A percentile compares a stretch with the other conserved stretches of the same genome.
Evolutionary conservation across 306 rosid genomes (phyloP).

Genomic region (Vachellia pachyceras): DNA sequence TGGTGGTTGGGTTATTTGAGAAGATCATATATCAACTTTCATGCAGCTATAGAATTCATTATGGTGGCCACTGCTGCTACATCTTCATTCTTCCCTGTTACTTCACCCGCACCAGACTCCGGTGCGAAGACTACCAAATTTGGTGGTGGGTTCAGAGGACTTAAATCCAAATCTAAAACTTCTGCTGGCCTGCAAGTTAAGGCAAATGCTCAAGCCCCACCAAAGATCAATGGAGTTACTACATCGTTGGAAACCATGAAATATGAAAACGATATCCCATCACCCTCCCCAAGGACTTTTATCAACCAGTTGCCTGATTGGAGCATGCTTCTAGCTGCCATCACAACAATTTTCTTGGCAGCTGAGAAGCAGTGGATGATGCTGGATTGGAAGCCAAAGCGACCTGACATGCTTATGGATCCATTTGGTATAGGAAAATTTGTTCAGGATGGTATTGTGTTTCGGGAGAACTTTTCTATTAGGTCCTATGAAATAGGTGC

Average conservation of each 20-base stretch:
- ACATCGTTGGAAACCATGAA: slow-evolving; percentile 61
- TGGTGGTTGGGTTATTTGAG: slow-evolving; percentile 15
- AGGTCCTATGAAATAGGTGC: slow-evolving; percentile 99
- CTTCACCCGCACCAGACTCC: slow-evolving; percentile 62
- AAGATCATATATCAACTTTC: slow-evolving; percentile 31
- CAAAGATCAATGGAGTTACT: slow-evolving; percentile 88
- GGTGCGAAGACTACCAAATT: slow-evolving; percentile 54
- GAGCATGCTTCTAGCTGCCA: slow-evolving; percentile 99
- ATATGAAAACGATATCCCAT: slow-evolving; percentile 61
- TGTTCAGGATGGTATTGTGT: slow-evolving; percentile 96
- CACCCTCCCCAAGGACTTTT: slow-evolving; percentile 84
- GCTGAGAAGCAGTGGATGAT: slow-evolving; percentile 99
- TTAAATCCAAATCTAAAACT: slow-evolving; percentile 61
- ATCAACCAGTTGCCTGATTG: slow-evolving; percentile 97
- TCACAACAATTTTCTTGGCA: slow-evolving; percentile 96
- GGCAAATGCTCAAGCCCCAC: slow-evolving; percentile 91
- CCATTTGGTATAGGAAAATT: slow-evolving; percentile 91
- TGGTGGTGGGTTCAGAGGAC: slow-evolving; percentile 61
- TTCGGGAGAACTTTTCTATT: slow-evolving; percentile 89
- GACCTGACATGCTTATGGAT: slow-evolving; percentile 89
- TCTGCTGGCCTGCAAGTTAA: slow-evolving; percentile 77
- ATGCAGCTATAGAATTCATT: slow-evolving; percentile 48
- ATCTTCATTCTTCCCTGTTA: slow-evolving; percentile 67
- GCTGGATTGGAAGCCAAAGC: slow-evolving; percentile 99
- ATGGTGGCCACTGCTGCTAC: slow-evolving; percentile 97